Evolutionary conservation across 345 rosid species (phyloP), one percentile per base, ranked within the genome.

Genomic region (Ceriops zippeliana): DNA sequence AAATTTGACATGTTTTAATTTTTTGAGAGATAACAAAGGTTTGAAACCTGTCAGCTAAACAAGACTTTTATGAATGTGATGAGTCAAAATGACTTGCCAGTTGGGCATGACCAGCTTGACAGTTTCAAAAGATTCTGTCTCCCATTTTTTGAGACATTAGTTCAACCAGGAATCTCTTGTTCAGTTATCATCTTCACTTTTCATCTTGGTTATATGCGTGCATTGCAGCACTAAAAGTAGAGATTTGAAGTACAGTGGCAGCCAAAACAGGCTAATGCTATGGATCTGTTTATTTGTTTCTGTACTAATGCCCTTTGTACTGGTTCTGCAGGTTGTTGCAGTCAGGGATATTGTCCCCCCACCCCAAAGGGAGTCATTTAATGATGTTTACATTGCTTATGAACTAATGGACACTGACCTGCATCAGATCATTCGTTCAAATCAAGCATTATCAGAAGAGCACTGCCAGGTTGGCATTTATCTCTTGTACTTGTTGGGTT

Each of bases 331-430:
- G 98, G 88, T 93, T 71, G 85, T 93, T 78, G 95, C 81, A 75
- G 88, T 93, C 76, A 91, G 87, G 85, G 98, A 93, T 84, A 80
- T 91, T 67, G 85, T 93, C 58, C 83, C 96, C 30, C 97, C 98
- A 38, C 84, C 91, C 31, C 87, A 72, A 70, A 89, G 95, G 75
- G 78, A 81, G 52, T 61, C 66, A 8, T 89, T 86, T 67, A 83
- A 91, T 75, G 97, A 93, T 86, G 90, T 91, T 73, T 93, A 93
- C 78, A 89, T 93, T 49, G 96, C 86, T 10, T 88, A 86, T 78
- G 97, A 91, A 70, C 73, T 89, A 37, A 91, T 91, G 96, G 96
- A 86, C 62, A 73, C 84, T 64, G 91, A 89, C 77, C 84, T 93
- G 67, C 78, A 76, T 70, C 84, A 78, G 79, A 71, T 89, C 68